Evolutionary conservation across 2,329 filamentous ascomycete species (phyloP).

Genomic region (Botryotinia globosa): DNA sequence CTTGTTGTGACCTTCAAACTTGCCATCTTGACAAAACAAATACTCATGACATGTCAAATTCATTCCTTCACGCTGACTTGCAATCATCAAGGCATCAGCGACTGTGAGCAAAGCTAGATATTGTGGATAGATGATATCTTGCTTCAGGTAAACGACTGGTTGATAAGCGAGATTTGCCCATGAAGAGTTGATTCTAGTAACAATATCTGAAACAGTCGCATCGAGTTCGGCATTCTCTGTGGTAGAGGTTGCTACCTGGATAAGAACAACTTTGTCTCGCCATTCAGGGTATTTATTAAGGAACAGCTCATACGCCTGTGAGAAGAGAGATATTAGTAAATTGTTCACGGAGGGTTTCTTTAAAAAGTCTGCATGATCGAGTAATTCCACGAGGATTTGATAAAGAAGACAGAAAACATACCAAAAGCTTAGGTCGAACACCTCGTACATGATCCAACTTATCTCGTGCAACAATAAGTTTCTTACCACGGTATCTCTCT

Average conservation of each 20-base stretch:
- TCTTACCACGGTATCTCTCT: constrained; percentile 83
- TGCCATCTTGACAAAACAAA: constrained; percentile 87
- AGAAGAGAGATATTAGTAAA: not conserved
- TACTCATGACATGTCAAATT: constrained; percentile 95
- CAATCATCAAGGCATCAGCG: constrained; percentile 90
- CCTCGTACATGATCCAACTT: constrained; percentile 92
- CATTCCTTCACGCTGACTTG: constrained; percentile 94
- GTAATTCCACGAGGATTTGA: not conserved
- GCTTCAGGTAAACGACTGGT: constrained; percentile 88
- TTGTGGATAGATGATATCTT: constrained; percentile 89
- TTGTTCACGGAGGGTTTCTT: not conserved
- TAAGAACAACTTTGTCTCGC: constrained; percentile 82
- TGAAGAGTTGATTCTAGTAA: constrained; percentile 87
- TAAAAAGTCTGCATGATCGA: not conserved
- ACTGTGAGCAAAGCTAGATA: constrained; percentile 89
- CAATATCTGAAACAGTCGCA: constrained; percentile 86
- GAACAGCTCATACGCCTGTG: constrained; percentile 74
- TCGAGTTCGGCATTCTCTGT: constrained; percentile 86
- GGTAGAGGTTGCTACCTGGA: constrained; percentile 89
- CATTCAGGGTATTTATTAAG: constrained; percentile 91
- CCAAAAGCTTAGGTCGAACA: constrained; percentile 84
- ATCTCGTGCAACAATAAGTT: constrained; percentile 86
- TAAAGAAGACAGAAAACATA: not conserved
- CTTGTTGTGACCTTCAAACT: constrained; percentile 65
- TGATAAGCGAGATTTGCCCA: constrained; percentile 91